A percentile compares a stretch with the other conserved stretches of the same genome.
Evolutionary conservation across 257 asterid genomes (phyloP).

Genomic region (Misopates orontium): DNA sequence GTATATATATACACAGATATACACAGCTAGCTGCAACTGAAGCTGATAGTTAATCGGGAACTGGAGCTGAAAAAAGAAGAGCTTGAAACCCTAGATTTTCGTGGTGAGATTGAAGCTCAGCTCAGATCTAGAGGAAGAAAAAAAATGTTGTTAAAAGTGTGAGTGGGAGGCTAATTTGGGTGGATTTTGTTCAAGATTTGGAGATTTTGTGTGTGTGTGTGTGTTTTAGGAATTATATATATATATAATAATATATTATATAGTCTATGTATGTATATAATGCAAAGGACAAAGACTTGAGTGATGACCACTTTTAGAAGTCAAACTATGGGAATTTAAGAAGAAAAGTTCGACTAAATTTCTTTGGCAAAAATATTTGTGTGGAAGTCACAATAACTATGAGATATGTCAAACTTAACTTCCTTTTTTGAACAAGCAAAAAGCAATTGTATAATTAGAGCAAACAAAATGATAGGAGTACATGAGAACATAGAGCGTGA

Average conservation of each 20-base stretch:
- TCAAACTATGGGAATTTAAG: neutral
- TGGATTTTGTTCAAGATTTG: neutral
- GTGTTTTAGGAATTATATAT: conserved; percentile 13
- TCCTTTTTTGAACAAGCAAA: no score
- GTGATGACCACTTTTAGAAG: conserved; percentile 11
- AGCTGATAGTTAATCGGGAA: conserved; percentile 21
- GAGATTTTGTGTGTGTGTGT: conserved; percentile 19
- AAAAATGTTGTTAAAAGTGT: neutral
- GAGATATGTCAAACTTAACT: no score
- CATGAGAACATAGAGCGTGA: no score
- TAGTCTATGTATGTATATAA: neutral
- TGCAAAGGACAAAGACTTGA: conserved; percentile 23
- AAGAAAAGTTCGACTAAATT: no score
- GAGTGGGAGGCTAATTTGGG: neutral
- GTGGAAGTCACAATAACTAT: no score
- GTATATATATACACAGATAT: conserved; percentile 4
- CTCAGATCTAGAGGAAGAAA: conserved; percentile 60
- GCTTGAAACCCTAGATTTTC: conserved; percentile 42
- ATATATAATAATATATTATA: no score
- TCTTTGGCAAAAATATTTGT: no score
- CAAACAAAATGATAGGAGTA: no score
- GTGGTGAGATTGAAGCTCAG: conserved; percentile 26
- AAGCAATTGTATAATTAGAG: no score
- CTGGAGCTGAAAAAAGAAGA: conserved; percentile 23
- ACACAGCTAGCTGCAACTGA: conserved; percentile 22